Conservation (phyloP, 257 asterid genomes). For the Orobanche coerulescens region DNA sequence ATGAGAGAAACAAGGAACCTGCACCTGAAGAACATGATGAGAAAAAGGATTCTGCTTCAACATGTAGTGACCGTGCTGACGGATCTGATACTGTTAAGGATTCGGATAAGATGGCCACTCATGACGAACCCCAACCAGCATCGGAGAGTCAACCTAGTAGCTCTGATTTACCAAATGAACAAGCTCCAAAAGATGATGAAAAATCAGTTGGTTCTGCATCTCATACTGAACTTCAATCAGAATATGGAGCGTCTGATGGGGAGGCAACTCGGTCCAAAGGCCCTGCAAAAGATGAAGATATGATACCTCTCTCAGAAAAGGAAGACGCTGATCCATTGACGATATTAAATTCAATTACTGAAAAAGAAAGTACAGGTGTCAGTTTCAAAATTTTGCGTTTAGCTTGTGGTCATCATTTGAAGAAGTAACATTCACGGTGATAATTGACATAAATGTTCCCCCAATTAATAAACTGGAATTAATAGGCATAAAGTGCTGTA, state of each 20-base stretch:
- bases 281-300: slow-evolving; percentile 46
- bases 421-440: not conserved
- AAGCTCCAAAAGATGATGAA: slow-evolving; percentile 31
- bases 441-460: slow-evolving; percentile 3
- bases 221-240: slow-evolving; percentile 47
- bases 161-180: slow-evolving; percentile 35
- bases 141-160: slow-evolving; percentile 28
- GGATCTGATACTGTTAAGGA: slow-evolving; percentile 36
- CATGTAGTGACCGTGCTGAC: slow-evolving; percentile 26
- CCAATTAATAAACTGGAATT: slow-evolving; percentile 7
- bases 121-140: slow-evolving; percentile 31
- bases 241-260: slow-evolving; percentile 32
- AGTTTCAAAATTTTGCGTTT: not conserved
- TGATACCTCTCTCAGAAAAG: slow-evolving; percentile 34
- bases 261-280: slow-evolving; percentile 35
- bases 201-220: slow-evolving; percentile 35
- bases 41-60: slow-evolving; percentile 29
- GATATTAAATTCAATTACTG: slow-evolving; percentile 32
- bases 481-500: not conserved
- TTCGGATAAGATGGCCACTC: slow-evolving; percentile 24
- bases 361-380: slow-evolving; percentile 43
- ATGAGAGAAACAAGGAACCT: slow-evolving; percentile 31
- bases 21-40: slow-evolving; percentile 29
- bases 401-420: slow-evolving; percentile 15
- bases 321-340: slow-evolving; percentile 37